Conservation (phyloP, 768 basidiomycete species). For the Pulveroboletus frians region DNA sequence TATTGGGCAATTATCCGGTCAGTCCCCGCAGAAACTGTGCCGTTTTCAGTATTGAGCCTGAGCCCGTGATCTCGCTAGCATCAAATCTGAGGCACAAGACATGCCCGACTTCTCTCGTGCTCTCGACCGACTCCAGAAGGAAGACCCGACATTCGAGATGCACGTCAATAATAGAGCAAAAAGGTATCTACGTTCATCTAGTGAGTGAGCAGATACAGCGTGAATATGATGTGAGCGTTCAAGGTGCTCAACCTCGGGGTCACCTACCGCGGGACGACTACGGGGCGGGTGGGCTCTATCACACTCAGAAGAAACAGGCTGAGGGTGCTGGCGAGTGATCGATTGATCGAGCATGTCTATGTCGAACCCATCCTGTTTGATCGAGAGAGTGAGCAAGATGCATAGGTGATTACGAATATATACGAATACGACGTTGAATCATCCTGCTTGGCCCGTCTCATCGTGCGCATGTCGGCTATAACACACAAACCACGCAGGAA, state of each 20-base stretch:
- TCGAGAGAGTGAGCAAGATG: too few species aligned
- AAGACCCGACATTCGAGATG: conserved; percentile 97
- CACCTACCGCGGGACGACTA: conserved; percentile 37
- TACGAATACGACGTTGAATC: too few species aligned
- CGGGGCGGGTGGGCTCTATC: too few species aligned
- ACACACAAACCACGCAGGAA: too few species aligned
- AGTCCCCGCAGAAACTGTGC: too few species aligned
- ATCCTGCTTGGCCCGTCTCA: too few species aligned
- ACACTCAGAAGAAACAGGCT: conserved; percentile 98
- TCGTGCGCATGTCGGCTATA: too few species aligned
- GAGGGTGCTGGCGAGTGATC: conserved; percentile 94
- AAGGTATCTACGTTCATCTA: conserved; percentile 68
- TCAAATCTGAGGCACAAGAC: conserved; percentile 89
- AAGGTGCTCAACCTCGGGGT: conserved; percentile 88
- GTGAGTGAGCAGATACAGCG: conserved; percentile 98
- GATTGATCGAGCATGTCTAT: conserved; percentile 82
- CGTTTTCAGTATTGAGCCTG: too few species aligned
- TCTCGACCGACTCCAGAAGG: conserved; percentile 95
- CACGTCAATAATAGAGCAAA: conserved; percentile 93
- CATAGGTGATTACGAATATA: too few species aligned
- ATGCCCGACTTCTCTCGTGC: conserved; percentile 96
- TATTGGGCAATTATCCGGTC: too few species aligned
- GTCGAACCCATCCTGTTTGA: conserved; percentile 84
- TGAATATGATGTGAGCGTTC: conserved; percentile 92
- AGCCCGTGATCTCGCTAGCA: conserved; percentile 88